A percentile compares a stretch with the other conserved stretches of the same genome.
These are phyloP conservation scores for Pleurotus salmoneostramineus DNA, from an alignment of 768 basidiomycete genomes.

Conservation along the genomic window DNA sequence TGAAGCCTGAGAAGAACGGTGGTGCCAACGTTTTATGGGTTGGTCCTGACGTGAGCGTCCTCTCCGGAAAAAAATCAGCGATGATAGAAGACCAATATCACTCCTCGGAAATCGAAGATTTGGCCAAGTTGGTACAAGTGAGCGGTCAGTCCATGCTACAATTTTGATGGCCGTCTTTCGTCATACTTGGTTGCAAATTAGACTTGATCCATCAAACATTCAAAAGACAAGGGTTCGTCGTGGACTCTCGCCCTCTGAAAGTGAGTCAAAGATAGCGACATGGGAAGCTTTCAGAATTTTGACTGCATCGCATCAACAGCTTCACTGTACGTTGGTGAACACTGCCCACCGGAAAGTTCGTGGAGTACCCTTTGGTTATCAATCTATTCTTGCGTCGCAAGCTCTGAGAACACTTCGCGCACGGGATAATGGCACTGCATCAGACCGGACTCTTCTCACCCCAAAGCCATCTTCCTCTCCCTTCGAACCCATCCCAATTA, in stretches of 20 bases:
- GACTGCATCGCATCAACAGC: slow-evolving; percentile 18
- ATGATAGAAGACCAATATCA: neutral
- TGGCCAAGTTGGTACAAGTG: neutral
- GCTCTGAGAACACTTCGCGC: slow-evolving; percentile 5
- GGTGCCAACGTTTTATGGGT: slow-evolving; percentile 55
- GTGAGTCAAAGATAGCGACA: slow-evolving; percentile 20
- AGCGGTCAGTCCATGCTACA: neutral
- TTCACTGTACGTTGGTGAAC: slow-evolving; percentile 51
- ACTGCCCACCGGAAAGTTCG: slow-evolving; percentile 38
- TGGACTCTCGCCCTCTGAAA: slow-evolving; percentile 47
- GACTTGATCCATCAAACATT: slow-evolving; percentile 40
- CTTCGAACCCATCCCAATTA: slow-evolving; percentile 23
- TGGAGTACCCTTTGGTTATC: slow-evolving; percentile 32
- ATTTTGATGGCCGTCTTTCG: neutral
- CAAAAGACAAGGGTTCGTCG: slow-evolving; percentile 35
- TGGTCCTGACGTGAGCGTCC: slow-evolving; percentile 34
- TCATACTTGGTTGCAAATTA: slow-evolving; percentile 12
- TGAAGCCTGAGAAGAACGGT: slow-evolving; percentile 23
- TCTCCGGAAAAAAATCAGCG: neutral
- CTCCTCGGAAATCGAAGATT: neutral
- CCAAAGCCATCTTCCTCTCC: neutral
- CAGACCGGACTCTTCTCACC: neutral
- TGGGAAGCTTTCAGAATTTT: neutral
- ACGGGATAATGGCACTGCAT: neutral
- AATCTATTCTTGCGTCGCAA: slow-evolving; percentile 25